phyloP scores from a whole-genome alignment of 2,329 filamentous ascomycete species.

The Plenodomus lindquistii region DNA sequence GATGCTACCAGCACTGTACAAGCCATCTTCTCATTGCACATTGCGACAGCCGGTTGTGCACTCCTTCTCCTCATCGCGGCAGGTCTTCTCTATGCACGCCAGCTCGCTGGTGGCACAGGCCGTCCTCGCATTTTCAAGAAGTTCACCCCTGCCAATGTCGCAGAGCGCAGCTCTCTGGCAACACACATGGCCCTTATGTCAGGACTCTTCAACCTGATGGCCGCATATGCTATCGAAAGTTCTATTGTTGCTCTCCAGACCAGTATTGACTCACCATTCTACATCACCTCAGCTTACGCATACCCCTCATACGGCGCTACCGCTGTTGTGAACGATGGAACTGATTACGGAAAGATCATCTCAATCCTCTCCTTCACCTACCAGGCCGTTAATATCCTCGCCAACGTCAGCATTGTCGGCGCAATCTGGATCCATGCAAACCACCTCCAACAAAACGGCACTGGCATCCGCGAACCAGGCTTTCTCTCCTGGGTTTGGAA shows the following conservation, averaged over 20 bases:
- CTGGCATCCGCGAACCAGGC: conserved; percentile 16
- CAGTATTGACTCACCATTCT: conserved; percentile 13
- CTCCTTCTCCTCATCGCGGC: conserved; percentile 11
- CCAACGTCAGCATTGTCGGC: conserved; percentile 27
- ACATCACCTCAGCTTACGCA: conserved; percentile 17
- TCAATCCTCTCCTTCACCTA: conserved; percentile 21
- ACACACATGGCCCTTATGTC: conserved; percentile 20
- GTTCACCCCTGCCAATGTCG: conserved; percentile 3
- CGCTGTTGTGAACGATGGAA: neutral
- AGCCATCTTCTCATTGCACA: conserved; percentile 21
- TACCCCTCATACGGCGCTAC: conserved; percentile 14
- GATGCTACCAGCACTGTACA: conserved; percentile 17
- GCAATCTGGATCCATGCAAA: conserved; percentile 25
- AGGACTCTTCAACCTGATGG: conserved; percentile 16
- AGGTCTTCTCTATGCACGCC: conserved; percentile 13
- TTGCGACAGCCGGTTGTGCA: conserved; percentile 16
- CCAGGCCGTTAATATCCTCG: conserved; percentile 18
- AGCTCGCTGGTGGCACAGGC: conserved; percentile 12
- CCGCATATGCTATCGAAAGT: conserved; percentile 19
- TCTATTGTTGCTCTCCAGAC: conserved; percentile 19
- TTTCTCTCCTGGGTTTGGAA: conserved; percentile 17
- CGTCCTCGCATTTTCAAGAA: conserved; percentile 12
- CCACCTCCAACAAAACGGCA: conserved; percentile 19
- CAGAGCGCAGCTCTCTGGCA: conserved; percentile 6
- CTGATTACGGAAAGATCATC: conserved; percentile 12